A percentile compares a stretch with the other conserved stretches of the same genome.
Evolutionary conservation across 1,284 basidiomycete species (phyloP).

Genomic region (Gomphus bonarii): DNA sequence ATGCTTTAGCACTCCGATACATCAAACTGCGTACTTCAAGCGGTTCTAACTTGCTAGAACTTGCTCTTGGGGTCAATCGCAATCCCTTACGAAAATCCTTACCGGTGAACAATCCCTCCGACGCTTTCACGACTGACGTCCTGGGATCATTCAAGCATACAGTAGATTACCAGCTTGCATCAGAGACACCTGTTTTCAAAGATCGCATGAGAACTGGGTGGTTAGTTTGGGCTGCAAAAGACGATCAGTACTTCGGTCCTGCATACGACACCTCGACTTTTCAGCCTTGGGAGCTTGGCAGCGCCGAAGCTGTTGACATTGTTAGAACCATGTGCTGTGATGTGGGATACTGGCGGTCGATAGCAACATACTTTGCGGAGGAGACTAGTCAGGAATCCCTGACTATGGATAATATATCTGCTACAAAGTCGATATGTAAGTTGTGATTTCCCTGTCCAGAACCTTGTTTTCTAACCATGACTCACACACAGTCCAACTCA

Average conservation of each 20-base stretch:
- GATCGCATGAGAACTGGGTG: constrained; percentile 52
- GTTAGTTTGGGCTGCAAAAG: constrained; percentile 42
- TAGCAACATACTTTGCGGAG: constrained; percentile 51
- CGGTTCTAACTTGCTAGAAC: constrained; percentile 40
- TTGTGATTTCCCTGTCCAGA: background rate
- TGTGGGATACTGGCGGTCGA: constrained; percentile 47
- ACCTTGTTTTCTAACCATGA: background rate
- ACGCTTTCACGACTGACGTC: constrained; percentile 47
- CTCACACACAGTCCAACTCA: constrained; percentile 51
- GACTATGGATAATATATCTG: constrained; percentile 58
- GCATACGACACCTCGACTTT: constrained; percentile 37
- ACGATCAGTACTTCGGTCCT: constrained; percentile 39
- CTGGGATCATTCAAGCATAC: constrained; percentile 38
- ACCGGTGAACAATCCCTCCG: constrained; percentile 39
- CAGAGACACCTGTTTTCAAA: constrained; percentile 35
- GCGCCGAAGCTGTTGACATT: constrained; percentile 33
- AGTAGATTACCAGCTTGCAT: constrained; percentile 25
- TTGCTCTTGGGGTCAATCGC: constrained; percentile 39
- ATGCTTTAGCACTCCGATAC: constrained; percentile 26
- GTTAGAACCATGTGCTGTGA: constrained; percentile 36
- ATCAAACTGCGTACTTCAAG: constrained; percentile 77
- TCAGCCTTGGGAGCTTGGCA: constrained; percentile 44
- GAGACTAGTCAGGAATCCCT: constrained; percentile 54
- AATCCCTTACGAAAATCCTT: constrained; percentile 52
- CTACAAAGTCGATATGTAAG: constrained; percentile 65